Percentiles rank a stretch among this genome's conserved stretches.
Evolutionary conservation across 371 early-diverging fungal species (phyloP).

Genomic region (Haplosporangium sp.): DNA sequence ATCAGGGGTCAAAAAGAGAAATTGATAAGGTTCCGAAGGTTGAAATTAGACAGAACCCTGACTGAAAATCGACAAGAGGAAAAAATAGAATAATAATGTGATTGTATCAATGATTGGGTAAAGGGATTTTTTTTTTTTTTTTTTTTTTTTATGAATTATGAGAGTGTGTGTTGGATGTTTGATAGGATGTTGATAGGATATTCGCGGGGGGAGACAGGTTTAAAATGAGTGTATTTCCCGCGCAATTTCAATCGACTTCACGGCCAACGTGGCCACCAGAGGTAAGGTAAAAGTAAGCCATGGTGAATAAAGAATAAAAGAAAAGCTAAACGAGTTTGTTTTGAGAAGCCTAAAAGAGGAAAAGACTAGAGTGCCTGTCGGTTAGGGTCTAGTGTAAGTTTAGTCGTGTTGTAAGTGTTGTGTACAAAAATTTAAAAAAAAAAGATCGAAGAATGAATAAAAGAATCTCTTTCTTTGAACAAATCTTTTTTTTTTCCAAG

Average conservation of each 20-base stretch:
- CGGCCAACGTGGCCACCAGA: conserved; percentile 57
- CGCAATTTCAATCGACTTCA: conserved; percentile 48
- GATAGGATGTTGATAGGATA: neutral
- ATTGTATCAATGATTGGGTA: neutral
- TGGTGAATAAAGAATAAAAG: conserved; percentile 25
- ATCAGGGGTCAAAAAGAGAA: conserved; percentile 3
- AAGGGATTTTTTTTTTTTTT: neutral
- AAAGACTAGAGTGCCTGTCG: conserved; percentile 34
- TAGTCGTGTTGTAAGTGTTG: neutral
- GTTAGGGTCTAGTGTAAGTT: conserved; percentile 36
- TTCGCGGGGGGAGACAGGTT: conserved; percentile 4
- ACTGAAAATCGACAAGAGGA: no score
- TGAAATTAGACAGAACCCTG: neutral
- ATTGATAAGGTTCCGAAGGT: conserved; percentile 25
- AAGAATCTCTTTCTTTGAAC: no score
- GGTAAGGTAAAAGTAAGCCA: conserved; percentile 57
- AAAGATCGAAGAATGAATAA: neutral
- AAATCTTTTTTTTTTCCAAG: no score
- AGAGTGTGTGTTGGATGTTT: neutral
- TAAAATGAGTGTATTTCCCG: conserved; percentile 22
- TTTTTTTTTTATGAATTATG: neutral
- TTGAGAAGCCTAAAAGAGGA: neutral
- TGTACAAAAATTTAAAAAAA: neutral
- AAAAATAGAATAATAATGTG: neutral
- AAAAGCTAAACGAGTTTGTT: neutral